phyloP scores from a whole-genome alignment of 2,329 filamentous ascomycete species.

The Sarocladiaceae sp. region DNA sequence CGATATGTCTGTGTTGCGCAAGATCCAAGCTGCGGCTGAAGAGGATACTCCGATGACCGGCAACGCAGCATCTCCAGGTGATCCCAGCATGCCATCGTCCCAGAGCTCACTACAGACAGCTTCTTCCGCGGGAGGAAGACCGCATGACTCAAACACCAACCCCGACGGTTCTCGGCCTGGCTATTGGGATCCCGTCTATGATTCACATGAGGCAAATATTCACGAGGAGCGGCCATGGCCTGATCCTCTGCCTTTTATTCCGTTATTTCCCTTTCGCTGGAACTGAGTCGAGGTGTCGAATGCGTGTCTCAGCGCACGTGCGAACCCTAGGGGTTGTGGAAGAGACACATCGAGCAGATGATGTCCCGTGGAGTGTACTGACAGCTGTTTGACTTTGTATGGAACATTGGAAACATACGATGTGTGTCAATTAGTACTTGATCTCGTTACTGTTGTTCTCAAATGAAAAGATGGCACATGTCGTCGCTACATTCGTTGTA shows the following conservation, averaged over 20 bases:
- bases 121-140: background rate
- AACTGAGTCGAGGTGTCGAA: too few relatives aligned
- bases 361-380: too few relatives aligned
- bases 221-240: background rate
- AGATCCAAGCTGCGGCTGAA: background rate
- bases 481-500: too few relatives aligned
- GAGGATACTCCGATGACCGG: background rate
- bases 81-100: background rate
- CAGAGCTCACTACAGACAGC: background rate
- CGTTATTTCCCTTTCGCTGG: background rate
- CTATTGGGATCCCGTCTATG: slow-evolving; percentile 4
- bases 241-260: background rate
- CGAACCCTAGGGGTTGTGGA: too few relatives aligned
- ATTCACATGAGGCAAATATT: background rate
- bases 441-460: too few relatives aligned
- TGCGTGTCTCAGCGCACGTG: too few relatives aligned
- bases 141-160: background rate
- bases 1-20: background rate
- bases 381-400: too few relatives aligned
- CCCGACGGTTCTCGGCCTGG: background rate
- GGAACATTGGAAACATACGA: too few relatives aligned
- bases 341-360: too few relatives aligned
- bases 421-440: too few relatives aligned
- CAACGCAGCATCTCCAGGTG: background rate
- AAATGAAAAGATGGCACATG: too few relatives aligned